Conservation (phyloP, 73 alveolate species). For the Paramecium bursaria region DNA sequence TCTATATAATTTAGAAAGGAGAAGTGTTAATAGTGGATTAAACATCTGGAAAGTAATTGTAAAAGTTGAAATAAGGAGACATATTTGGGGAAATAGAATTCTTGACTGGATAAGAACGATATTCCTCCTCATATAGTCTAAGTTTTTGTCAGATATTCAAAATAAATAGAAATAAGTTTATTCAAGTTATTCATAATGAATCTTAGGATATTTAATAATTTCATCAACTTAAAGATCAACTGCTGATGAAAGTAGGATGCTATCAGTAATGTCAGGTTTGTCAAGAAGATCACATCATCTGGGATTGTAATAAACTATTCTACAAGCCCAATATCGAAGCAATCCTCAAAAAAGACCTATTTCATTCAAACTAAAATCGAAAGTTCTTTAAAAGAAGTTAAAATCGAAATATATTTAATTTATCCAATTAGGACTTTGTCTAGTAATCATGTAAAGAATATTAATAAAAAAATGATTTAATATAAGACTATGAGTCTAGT, state of each 20-base stretch:
- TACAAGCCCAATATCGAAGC: constrained; percentile 45
- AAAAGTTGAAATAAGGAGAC: not conserved
- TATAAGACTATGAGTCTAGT: too few species aligned
- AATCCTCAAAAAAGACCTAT: not conserved
- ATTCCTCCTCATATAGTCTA: constrained; percentile 13
- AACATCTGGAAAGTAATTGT: constrained; percentile 4
- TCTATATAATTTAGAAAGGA: constrained; percentile 41
- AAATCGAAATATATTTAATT: not conserved
- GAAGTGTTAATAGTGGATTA: constrained; percentile 36
- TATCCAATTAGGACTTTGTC: not conserved
- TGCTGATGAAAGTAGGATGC: not conserved
- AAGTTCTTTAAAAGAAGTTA: not conserved
- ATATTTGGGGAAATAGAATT: constrained; percentile 56
- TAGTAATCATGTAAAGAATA: not conserved
- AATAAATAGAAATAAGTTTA: too few species aligned
- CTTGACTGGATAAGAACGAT: not conserved
- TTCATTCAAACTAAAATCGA: constrained; percentile 4
- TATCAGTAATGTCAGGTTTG: constrained; percentile 36
- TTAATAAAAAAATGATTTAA: too few species aligned
- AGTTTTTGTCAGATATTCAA: constrained; percentile 1
- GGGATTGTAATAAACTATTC: constrained; percentile 12
- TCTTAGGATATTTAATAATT: not conserved
- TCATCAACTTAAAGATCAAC: constrained; percentile 28
- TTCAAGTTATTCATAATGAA: constrained; percentile 4
- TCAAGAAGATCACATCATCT: constrained; percentile 2